Evolutionary conservation across 2,329 filamentous ascomycete species (phyloP).

Genomic region (Alternaria longipes): DNA sequence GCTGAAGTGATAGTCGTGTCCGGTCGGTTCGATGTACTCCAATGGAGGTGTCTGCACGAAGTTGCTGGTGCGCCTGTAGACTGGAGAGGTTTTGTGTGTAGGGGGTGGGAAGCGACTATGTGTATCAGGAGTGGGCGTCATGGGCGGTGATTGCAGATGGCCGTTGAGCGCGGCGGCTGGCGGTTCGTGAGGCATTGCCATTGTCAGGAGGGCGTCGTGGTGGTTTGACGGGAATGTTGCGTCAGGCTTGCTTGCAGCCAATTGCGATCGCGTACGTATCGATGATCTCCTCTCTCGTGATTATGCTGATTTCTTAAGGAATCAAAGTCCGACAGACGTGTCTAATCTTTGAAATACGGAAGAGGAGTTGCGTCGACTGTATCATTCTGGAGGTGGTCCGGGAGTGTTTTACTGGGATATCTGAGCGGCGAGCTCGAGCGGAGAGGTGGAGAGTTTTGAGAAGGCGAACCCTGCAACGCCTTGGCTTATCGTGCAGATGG

Average conservation of each 20-base stretch:
- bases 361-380: slow-evolving; percentile 50
- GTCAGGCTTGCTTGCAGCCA: slow-evolving; percentile 42
- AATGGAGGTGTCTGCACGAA: slow-evolving; percentile 48
- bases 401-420: slow-evolving; percentile 41
- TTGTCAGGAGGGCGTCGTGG: slow-evolving; percentile 34
- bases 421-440: slow-evolving; percentile 46
- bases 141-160: slow-evolving; percentile 49
- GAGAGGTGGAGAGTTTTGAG: slow-evolving; percentile 48
- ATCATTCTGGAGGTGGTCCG: slow-evolving; percentile 52
- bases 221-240: slow-evolving; percentile 40
- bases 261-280: slow-evolving; percentile 44
- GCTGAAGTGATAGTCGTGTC: slow-evolving; percentile 46
- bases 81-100: slow-evolving; percentile 44
- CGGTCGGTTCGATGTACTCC: slow-evolving; percentile 50
- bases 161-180: slow-evolving; percentile 42
- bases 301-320: slow-evolving; percentile 40
- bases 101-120: slow-evolving; percentile 41
- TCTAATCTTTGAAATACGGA: slow-evolving; percentile 44
- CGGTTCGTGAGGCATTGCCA: slow-evolving; percentile 45
- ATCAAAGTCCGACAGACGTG: slow-evolving; percentile 44
- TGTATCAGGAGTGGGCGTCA: slow-evolving; percentile 44
- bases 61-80: slow-evolving; percentile 47
- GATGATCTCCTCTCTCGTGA: slow-evolving; percentile 27
- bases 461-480: slow-evolving; percentile 51
- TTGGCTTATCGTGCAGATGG: slow-evolving; percentile 51